Conservation (phyloP, 768 basidiomycete genomes). For the Porphyrellus cyaneotinctus region DNA sequence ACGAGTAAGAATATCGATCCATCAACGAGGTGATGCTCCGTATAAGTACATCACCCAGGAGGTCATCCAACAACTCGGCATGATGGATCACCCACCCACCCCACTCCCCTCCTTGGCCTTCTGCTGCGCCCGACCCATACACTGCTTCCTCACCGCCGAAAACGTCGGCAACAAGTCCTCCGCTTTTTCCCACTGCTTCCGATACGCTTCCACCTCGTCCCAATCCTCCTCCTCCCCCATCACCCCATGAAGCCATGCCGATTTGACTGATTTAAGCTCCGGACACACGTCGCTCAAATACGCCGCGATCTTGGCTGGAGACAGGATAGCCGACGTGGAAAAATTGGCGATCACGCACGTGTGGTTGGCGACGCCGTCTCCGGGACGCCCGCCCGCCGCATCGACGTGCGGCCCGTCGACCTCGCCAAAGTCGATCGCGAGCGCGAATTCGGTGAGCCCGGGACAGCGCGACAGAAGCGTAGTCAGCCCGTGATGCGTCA, state of each 20-base stretch:
- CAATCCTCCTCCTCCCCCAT: constrained; percentile 15
- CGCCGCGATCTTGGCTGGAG: constrained; percentile 19
- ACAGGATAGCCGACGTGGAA: constrained; percentile 18
- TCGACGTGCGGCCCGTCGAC: constrained; percentile 8
- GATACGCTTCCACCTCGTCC: constrained; percentile 22
- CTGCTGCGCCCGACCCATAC: constrained; percentile 3
- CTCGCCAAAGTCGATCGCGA: constrained; percentile 20
- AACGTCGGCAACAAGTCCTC: too few species aligned
- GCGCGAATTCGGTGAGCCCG: constrained; percentile 7
- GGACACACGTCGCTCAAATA: constrained; percentile 29
- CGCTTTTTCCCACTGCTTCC: too few species aligned
- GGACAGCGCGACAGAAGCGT: constrained; percentile 16
- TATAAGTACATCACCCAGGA: not conserved
- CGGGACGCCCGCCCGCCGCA: not conserved
- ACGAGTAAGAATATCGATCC: too few species aligned
- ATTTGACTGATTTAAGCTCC: constrained; percentile 5
- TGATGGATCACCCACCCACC: not conserved
- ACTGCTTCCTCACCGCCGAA: too few species aligned
- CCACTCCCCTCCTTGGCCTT: not conserved
- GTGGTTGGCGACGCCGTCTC: constrained; percentile 10
- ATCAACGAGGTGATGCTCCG: not conserved
- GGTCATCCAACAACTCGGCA: not conserved
- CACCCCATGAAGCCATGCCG: constrained; percentile 10
- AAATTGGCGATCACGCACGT: constrained; percentile 13
- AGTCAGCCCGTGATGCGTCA: constrained; percentile 23